These are phyloP conservation scores for Monilinia aucupariae DNA, from an alignment of 2,329 filamentous ascomycete genomes.

Conservation along the genomic window DNA sequence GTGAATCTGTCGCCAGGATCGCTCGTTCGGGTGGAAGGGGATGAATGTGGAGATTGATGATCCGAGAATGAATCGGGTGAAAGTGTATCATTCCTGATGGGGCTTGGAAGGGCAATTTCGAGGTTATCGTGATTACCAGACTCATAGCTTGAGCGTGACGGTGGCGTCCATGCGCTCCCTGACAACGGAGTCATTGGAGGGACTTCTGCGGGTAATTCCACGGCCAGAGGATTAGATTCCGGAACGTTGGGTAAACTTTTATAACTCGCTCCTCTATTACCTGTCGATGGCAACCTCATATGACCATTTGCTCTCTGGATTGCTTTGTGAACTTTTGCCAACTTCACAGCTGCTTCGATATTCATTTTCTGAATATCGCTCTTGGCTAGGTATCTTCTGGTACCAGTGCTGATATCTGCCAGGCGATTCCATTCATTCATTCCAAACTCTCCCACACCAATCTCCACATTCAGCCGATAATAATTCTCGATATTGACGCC, in stretches of 20 bases:
- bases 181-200: slow-evolving; percentile 17
- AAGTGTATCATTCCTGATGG: slow-evolving; percentile 33
- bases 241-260: slow-evolving; percentile 32
- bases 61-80: slow-evolving; percentile 34
- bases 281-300: slow-evolving; percentile 8
- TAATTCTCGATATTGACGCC: slow-evolving; percentile 86
- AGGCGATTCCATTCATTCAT: slow-evolving; percentile 98
- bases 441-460: slow-evolving; percentile 92
- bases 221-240: slow-evolving; percentile 38
- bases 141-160: slow-evolving; percentile 34
- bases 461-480: slow-evolving; percentile 92
- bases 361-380: slow-evolving; percentile 72
- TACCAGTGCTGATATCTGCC: slow-evolving; percentile 92
- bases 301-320: slow-evolving; percentile 41
- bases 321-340: slow-evolving; percentile 76
- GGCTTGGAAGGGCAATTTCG: slow-evolving; percentile 20
- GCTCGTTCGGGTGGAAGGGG: slow-evolving; percentile 19
- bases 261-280: slow-evolving; percentile 14
- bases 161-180: slow-evolving; percentile 21
- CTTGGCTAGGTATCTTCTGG: slow-evolving; percentile 72
- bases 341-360: slow-evolving; percentile 67
- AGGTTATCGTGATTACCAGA: slow-evolving; percentile 31
- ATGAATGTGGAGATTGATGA: slow-evolving; percentile 19
- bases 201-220: slow-evolving; percentile 54
- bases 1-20: slow-evolving; percentile 50